Percentiles rank a stretch among this genome's conserved stretches.
Evolutionary conservation across 441 rosid genomes (phyloP).

Genomic region (Rhodomyrtus psidioides): DNA sequence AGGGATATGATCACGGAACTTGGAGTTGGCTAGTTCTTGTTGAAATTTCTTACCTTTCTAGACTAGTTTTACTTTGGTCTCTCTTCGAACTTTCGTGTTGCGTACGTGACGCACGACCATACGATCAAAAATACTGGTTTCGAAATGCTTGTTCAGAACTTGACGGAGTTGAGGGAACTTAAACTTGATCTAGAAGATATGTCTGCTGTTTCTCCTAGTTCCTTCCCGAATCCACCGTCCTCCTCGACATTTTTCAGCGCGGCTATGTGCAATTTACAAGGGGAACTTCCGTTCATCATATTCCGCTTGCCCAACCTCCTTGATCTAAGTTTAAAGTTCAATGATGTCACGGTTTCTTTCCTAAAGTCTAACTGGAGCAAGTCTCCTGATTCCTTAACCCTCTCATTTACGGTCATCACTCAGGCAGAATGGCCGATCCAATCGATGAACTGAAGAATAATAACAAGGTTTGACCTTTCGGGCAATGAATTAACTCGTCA

Average conservation of each 20-base stretch:
- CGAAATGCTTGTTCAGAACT: not conserved
- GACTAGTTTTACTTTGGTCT: not conserved
- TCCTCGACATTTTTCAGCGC: accelerated
- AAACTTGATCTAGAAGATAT: not conserved
- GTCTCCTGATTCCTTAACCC: not conserved
- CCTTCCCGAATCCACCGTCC: accelerated
- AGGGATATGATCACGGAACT: not conserved
- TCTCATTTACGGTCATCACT: not conserved
- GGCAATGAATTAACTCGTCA: not conserved
- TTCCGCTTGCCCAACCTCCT: not conserved
- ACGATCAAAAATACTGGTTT: not conserved
- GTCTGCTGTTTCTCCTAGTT: not conserved
- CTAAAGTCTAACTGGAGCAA: not conserved
- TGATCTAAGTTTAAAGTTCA: not conserved
- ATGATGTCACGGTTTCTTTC: not conserved
- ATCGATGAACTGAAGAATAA: not conserved
- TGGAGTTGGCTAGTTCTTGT: not conserved
- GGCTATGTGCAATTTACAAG: not conserved
- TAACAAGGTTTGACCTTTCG: not conserved
- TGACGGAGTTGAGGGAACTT: not conserved
- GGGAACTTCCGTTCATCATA: not conserved
- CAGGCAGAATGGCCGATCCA: not conserved
- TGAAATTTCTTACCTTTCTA: not conserved
- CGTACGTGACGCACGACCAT: not conserved
- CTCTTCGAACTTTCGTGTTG: not conserved